Base-by-base conservation (phyloP, 768 basidiomycete genomes). In the Suillus decipiens region DNA sequence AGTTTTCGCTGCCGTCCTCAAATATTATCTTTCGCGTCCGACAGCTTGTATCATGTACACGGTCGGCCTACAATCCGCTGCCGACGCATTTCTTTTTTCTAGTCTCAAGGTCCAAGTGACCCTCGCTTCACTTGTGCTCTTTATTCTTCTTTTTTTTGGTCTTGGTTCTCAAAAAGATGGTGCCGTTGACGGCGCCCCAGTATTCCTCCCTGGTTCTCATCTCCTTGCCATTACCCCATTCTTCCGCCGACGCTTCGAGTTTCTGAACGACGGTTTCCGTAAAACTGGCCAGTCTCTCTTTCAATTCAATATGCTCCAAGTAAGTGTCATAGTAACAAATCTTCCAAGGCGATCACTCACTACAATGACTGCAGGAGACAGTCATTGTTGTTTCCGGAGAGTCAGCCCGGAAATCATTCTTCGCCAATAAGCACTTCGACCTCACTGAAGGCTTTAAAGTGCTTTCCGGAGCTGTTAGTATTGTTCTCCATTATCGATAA, bases 381-480 rank as follows among this genome's bases (percentile, higher is more conserved):
- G 89, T 93, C 67, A 80, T 93, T 59, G 89, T 88, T 39, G 83
- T 92, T 45, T 92, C 90, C 45, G 91, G 90, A 59, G 88, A 90
- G 70, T 80, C 79, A 39, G 90, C 85, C 17, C 80, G 90, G 61
- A 82, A 84, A 61, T 80, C 85, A 3, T 92, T 92, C 75, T 89
- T 92, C 69, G 81, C 82, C 3, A 84, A 88, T 61, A 86, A 85
- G 74, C 83, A 83, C 24, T 84, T 93, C 65, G 89, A 92, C 74
- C 82, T 93, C 58, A 87, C 86, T 47, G 89, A 90, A 78, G 90
- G 89, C 6, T 92, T 90, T 80, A 89, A 86, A 69, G 84, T 90
- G 69, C 81, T 93, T 64, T 89, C 89, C 57, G 90, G 90, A 58
- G 89, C 88, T 61, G 90, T 92, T 72, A 67, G 88, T 84, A 53